phyloP scores from a whole-genome alignment of 2,329 filamentous ascomycete genomes.

The Sarocladium oryzae region DNA sequence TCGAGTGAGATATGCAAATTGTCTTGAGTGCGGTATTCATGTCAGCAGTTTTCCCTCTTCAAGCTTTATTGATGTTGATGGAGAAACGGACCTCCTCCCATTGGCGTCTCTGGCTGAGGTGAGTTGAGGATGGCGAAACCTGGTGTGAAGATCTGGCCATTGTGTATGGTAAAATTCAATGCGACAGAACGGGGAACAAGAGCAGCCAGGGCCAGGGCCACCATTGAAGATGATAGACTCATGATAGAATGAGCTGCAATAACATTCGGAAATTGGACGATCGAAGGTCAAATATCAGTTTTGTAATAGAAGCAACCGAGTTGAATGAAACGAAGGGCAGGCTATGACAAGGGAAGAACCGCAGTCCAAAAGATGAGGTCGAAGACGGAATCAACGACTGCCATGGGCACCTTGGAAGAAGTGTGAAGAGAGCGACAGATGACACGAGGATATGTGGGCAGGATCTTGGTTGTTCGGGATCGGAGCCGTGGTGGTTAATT shows the following conservation, averaged over 20 bases:
- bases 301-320: too few relatives aligned
- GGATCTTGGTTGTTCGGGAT: conserved; percentile 6
- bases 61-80: conserved; percentile 11
- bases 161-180: conserved; percentile 49
- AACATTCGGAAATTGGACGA: too few relatives aligned
- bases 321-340: too few relatives aligned
- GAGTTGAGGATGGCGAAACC: conserved; percentile 61
- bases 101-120: conserved; percentile 56
- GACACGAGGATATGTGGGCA: too few relatives aligned
- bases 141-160: conserved; percentile 63
- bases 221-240: conserved; percentile 2
- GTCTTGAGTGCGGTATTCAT: conserved; percentile 27
- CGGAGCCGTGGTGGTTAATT: conserved; percentile 2
- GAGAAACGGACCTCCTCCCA: conserved; percentile 48
- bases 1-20: conserved; percentile 60
- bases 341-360: too few relatives aligned
- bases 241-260: conserved; percentile 15
- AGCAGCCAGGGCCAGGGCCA: conserved; percentile 12
- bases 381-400: too few relatives aligned
- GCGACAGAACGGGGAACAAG: conserved; percentile 22
- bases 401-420: too few relatives aligned
- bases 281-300: too few relatives aligned
- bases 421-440: too few relatives aligned
- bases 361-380: too few relatives aligned
- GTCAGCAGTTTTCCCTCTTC: neutral